Conservation (phyloP, 257 asterid species). For the Hygrophila difformis region DNA sequence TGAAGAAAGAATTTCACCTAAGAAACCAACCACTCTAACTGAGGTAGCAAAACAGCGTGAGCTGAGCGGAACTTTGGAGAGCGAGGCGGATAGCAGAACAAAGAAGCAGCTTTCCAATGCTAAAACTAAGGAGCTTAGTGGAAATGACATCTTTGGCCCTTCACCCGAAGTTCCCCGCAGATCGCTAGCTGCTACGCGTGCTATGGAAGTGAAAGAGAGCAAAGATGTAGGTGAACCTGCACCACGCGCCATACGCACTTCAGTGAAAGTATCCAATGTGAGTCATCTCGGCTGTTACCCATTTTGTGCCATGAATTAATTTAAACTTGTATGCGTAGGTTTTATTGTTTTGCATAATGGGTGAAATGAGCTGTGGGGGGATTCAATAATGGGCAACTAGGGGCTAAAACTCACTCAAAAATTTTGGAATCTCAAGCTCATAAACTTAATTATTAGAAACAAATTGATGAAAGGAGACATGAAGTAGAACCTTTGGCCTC, state of each 20-base stretch:
- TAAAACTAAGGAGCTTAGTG: slow-evolving; percentile 77
- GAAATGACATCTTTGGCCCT: slow-evolving; percentile 86
- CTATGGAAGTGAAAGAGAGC: slow-evolving; percentile 46
- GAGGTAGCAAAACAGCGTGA: slow-evolving; percentile 96
- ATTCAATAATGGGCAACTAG: too few relatives aligned
- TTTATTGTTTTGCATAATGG: background rate
- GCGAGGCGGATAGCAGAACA: slow-evolving; percentile 42
- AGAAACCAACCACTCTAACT: slow-evolving; percentile 66
- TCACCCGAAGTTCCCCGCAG: slow-evolving; percentile 62
- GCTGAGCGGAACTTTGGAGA: slow-evolving; percentile 73
- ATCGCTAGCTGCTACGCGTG: slow-evolving; percentile 50
- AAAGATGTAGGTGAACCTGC: slow-evolving; percentile 70
- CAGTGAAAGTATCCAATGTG: slow-evolving; percentile 88
- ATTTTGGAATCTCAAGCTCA: too few relatives aligned
- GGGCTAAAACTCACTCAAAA: too few relatives aligned
- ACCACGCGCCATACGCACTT: slow-evolving; percentile 70
- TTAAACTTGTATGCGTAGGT: background rate
- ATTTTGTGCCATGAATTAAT: background rate
- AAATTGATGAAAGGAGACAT: too few relatives aligned
- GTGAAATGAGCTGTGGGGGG: too few relatives aligned
- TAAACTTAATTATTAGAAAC: too few relatives aligned
- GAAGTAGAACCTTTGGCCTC: too few relatives aligned
- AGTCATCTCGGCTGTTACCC: slow-evolving; percentile 18
- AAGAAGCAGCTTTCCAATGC: slow-evolving; percentile 71
- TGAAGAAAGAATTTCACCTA: slow-evolving; percentile 74